These are phyloP conservation scores for Stachybotrys echinatus DNA, from an alignment of 2,329 filamentous ascomycete genomes.

Conservation along the genomic window DNA sequence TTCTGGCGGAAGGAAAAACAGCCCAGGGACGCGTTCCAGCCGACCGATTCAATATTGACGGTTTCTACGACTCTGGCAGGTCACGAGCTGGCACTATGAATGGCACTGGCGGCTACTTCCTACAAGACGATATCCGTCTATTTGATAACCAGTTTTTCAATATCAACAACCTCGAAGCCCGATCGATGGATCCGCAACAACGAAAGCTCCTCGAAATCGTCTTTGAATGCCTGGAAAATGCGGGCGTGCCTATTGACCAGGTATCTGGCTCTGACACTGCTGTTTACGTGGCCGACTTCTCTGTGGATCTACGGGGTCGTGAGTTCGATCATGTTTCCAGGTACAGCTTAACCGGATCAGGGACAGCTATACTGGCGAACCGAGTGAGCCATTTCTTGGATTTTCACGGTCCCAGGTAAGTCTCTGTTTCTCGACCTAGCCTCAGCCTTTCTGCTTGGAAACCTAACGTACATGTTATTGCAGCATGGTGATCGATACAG, in stretches of 20 bases:
- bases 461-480: not conserved
- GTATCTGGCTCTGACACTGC: slow-evolving; percentile 16
- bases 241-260: slow-evolving; percentile 14
- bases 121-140: not conserved
- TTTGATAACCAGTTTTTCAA: not conserved
- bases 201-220: slow-evolving; percentile 17
- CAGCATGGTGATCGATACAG: slow-evolving; percentile 30
- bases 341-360: slow-evolving; percentile 18
- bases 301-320: slow-evolving; percentile 16
- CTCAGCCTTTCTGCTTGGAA: not conserved
- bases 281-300: slow-evolving; percentile 18
- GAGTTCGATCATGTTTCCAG: slow-evolving; percentile 17
- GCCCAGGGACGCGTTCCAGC: slow-evolving; percentile 13
- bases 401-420: slow-evolving; percentile 16
- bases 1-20: slow-evolving; percentile 14
- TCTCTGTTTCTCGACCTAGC: not conserved
- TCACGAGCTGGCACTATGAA: slow-evolving; percentile 9
- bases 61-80: slow-evolving; percentile 16
- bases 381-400: slow-evolving; percentile 17
- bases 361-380: slow-evolving; percentile 17
- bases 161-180: not conserved
- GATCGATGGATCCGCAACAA: slow-evolving; percentile 15
- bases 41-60: slow-evolving; percentile 17
- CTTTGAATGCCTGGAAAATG: slow-evolving; percentile 16
- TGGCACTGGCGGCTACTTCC: not conserved